phyloP scores from a whole-genome alignment of 768 basidiomycete species.

The Auricularia sp. region DNA sequence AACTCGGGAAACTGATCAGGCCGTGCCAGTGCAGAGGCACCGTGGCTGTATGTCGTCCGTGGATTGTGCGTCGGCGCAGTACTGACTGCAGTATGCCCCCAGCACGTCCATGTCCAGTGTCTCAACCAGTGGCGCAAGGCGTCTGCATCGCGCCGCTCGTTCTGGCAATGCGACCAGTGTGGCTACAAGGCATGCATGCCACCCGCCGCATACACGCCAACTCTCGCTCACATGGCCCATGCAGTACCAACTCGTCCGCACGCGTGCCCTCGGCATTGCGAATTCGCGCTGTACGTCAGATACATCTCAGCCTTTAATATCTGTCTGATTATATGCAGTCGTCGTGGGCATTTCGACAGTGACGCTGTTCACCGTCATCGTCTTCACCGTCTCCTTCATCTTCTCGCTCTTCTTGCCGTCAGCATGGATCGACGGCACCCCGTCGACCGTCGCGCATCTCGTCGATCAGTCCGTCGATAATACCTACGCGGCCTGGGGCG shows the following conservation, averaged over 20 bases:
- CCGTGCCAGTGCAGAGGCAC: conserved; percentile 75
- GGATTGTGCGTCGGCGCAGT: not conserved
- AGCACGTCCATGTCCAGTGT: conserved; percentile 72
- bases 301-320: not conserved
- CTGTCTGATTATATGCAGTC: conserved; percentile 30
- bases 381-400: conserved; percentile 58
- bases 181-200: conserved; percentile 30
- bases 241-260: conserved; percentile 65
- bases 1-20: conserved; percentile 67
- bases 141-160: conserved; percentile 51
- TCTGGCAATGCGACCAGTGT: conserved; percentile 75
- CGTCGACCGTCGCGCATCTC: conserved; percentile 1
- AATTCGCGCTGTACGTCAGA: conserved; percentile 55
- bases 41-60: conserved; percentile 42
- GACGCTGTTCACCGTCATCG: conserved; percentile 51
- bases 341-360: conserved; percentile 52
- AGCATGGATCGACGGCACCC: conserved; percentile 42
- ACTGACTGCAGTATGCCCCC: conserved; percentile 3
- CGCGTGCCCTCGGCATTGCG: conserved; percentile 57
- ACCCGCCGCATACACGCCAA: not conserved
- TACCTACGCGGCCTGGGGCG: conserved; percentile 25
- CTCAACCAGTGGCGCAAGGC: conserved; percentile 64
- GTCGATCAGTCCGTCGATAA: not conserved
- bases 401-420: conserved; percentile 53
- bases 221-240: not conserved